These are phyloP conservation scores for Ascochyta fabae DNA, from an alignment of 2,329 filamentous ascomycete species.

Conservation along the genomic window DNA sequence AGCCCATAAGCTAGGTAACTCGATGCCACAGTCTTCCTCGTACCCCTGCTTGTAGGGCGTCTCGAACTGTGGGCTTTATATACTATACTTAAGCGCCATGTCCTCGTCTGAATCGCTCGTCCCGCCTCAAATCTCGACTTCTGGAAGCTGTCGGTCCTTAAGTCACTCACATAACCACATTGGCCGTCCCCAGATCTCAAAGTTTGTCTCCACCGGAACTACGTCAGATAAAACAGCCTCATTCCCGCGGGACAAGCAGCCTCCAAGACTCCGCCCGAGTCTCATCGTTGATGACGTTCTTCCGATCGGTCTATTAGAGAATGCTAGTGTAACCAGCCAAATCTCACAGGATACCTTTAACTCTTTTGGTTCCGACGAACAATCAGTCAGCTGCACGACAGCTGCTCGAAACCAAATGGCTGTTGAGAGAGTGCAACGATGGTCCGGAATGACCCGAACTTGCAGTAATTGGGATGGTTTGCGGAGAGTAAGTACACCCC, in stretches of 20 bases:
- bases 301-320: constrained; percentile 2
- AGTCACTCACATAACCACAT: constrained; percentile 3
- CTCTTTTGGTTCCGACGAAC: constrained; percentile 12
- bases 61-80: constrained; percentile 24
- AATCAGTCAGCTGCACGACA: constrained; percentile 29
- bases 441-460: constrained; percentile 43
- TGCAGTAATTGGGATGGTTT: constrained; percentile 54
- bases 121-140: constrained; percentile 22
- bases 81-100: constrained; percentile 30
- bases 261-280: constrained; percentile 8
- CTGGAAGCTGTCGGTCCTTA: constrained; percentile 20
- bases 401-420: constrained; percentile 28
- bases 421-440: constrained; percentile 37
- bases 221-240: constrained; percentile 9
- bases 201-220: background rate
- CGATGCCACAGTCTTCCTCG: constrained; percentile 21
- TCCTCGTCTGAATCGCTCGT: constrained; percentile 25
- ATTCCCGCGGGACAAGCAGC: constrained; percentile 14
- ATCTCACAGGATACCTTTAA: background rate
- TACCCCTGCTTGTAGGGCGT: constrained; percentile 19
- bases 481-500: constrained; percentile 49
- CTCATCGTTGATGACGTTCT: constrained; percentile 7
- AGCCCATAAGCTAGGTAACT: constrained; percentile 31
- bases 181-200: background rate
- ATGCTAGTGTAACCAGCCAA: background rate